A percentile compares a stretch with the other conserved stretches of the same genome.
Conservation (phyloP, 805 yeast species). For the Kodamaea jinghongensis region DNA sequence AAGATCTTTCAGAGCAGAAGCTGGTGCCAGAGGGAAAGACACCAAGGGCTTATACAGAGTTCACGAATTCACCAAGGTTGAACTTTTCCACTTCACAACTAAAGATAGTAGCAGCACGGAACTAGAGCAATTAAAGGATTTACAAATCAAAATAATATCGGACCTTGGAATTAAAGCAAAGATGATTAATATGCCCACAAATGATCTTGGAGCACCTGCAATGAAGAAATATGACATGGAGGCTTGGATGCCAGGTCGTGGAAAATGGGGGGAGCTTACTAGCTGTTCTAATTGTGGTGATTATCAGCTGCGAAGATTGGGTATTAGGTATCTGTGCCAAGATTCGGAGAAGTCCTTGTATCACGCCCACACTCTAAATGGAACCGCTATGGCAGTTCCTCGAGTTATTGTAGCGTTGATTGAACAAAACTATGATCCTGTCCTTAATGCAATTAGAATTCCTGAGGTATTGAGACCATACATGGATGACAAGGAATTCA, state of each 20-base stretch:
- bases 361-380: slow-evolving; percentile 83
- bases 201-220: slow-evolving; percentile 94
- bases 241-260: slow-evolving; percentile 98
- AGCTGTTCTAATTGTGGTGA: slow-evolving; percentile 92
- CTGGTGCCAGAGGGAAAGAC: slow-evolving; percentile 93
- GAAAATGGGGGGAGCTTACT: slow-evolving; percentile 87
- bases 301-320: slow-evolving; percentile 81
- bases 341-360: slow-evolving; percentile 28
- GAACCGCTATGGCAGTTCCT: slow-evolving; percentile 95
- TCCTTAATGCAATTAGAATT: slow-evolving; percentile 49
- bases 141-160: slow-evolving; percentile 63
- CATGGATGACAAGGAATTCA: slow-evolving; percentile 61
- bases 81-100: slow-evolving; percentile 72
- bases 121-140: slow-evolving; percentile 55
- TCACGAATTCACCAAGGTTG: slow-evolving; percentile 95
- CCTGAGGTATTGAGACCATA: slow-evolving; percentile 68
- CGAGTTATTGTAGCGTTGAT: slow-evolving; percentile 85
- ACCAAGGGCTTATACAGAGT: slow-evolving; percentile 91
- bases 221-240: slow-evolving; percentile 89
- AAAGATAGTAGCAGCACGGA: slow-evolving; percentile 46
- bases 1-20: slow-evolving; percentile 90
- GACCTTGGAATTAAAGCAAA: slow-evolving; percentile 78
- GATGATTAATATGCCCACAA: slow-evolving; percentile 82
- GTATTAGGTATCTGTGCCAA: slow-evolving; percentile 51
- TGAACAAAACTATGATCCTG: slow-evolving; percentile 75